phyloP scores from a whole-genome alignment of 331 rosid species.

The Quercus lobata region DNA sequence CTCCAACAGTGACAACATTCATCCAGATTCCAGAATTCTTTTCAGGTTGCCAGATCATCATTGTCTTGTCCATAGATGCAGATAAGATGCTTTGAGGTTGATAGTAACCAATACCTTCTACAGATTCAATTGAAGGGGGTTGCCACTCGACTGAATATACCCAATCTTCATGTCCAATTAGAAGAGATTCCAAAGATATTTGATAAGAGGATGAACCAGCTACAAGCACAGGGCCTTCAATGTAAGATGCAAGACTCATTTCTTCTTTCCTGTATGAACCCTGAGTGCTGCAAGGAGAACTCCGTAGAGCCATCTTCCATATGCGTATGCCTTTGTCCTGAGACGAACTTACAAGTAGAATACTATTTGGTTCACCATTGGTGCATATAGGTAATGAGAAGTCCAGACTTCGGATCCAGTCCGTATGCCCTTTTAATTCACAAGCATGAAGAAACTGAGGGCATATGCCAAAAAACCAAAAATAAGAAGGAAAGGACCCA shows the following conservation, averaged over 20 bases:
- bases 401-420: slow-evolving; percentile 98
- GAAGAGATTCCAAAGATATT: slow-evolving; percentile 89
- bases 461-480: background rate
- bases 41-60: slow-evolving; percentile 99
- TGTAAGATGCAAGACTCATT: slow-evolving; percentile 76
- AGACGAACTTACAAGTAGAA: slow-evolving; percentile 87
- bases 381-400: slow-evolving; percentile 69
- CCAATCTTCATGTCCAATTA: slow-evolving; percentile 98
- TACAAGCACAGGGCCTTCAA: slow-evolving; percentile 81
- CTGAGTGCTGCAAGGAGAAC: slow-evolving; percentile 33
- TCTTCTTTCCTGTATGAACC: slow-evolving; percentile 42
- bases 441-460: slow-evolving; percentile 78
- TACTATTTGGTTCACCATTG: slow-evolving; percentile 44
- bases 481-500: background rate
- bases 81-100: slow-evolving; percentile 91
- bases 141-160: slow-evolving; percentile 93
- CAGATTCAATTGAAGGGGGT: slow-evolving; percentile 57
- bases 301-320: slow-evolving; percentile 65
- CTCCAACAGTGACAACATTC: slow-evolving; percentile 98
- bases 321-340: slow-evolving; percentile 92
- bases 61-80: slow-evolving; percentile 99
- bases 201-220: slow-evolving; percentile 73
- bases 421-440: slow-evolving; percentile 90
- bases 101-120: slow-evolving; percentile 39
- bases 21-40: slow-evolving; percentile 91